Percentiles rank a stretch among this genome's conserved stretches.
Conservation (phyloP, 257 asterid species). For the Anisodus acutangulus region DNA sequence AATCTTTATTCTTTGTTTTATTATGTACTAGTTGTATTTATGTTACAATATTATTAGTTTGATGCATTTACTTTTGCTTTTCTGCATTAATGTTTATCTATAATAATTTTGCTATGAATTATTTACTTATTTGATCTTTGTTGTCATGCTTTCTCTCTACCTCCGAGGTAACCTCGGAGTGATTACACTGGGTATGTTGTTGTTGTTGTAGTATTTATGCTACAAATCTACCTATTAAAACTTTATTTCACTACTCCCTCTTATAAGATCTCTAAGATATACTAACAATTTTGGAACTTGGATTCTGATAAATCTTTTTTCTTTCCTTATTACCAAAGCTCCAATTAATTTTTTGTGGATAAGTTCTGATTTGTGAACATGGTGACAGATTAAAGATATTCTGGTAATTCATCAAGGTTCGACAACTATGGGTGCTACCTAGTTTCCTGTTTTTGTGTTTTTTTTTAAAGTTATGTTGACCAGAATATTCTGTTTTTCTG, state of each 20-base stretch:
- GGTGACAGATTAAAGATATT: constrained; percentile 5
- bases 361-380: constrained; percentile 20
- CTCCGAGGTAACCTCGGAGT: no score
- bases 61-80: no score
- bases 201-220: not conserved
- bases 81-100: no score
- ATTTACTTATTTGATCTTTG: no score
- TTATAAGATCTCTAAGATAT: not conserved
- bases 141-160: no score
- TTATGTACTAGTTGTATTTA: not conserved
- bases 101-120: no score
- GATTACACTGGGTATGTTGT: no score
- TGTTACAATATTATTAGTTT: not conserved
- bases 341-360: not conserved
- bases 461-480: constrained; percentile 37
- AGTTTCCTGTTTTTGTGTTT: constrained; percentile 50
- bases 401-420: constrained; percentile 33
- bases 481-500: constrained; percentile 41
- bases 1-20: not conserved
- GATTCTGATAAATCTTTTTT: not conserved
- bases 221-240: not conserved
- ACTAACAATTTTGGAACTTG: constrained; percentile 10
- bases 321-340: not conserved
- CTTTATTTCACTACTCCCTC: not conserved
- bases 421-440: constrained; percentile 47